A percentile compares a stretch with the other conserved stretches of the same genome.
Evolutionary conservation across 345 rosid genomes (phyloP).

Genomic region (Eucalyptus virginea): DNA sequence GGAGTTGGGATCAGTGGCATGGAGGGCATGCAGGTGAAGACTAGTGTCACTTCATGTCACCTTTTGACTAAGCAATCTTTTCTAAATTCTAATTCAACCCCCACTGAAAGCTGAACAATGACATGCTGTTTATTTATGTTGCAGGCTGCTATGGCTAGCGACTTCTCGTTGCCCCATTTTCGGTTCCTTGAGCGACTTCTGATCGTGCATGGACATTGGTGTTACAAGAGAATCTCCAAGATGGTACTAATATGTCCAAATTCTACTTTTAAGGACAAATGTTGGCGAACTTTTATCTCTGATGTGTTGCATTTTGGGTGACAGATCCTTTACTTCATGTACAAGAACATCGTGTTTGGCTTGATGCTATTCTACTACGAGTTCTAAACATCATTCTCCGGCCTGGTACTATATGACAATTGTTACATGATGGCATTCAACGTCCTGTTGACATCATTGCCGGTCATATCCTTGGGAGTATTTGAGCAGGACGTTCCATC

Average conservation of each 20-base stretch:
- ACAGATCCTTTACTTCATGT: constrained; percentile 58
- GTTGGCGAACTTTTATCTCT: neutral
- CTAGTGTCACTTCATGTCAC: neutral
- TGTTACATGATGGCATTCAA: constrained; percentile 66
- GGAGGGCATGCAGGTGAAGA: constrained; percentile 80
- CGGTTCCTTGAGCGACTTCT: constrained; percentile 48
- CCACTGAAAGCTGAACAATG: neutral
- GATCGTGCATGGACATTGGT: constrained; percentile 76
- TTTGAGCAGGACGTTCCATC: constrained; percentile 75
- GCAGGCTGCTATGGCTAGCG: constrained; percentile 85
- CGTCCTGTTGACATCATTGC: constrained; percentile 56
- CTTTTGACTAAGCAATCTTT: neutral
- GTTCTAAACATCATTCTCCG: constrained; percentile 53
- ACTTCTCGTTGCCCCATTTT: constrained; percentile 68
- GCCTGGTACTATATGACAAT: constrained; percentile 50
- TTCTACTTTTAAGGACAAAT: neutral
- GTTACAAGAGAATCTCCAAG: constrained; percentile 70
- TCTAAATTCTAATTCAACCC: neutral
- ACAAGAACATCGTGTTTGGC: constrained; percentile 78
- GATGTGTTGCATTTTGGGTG: neutral
- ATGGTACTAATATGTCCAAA: constrained; percentile 25
- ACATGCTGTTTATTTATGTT: neutral
- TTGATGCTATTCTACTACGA: constrained; percentile 70
- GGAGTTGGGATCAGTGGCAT: constrained; percentile 84
- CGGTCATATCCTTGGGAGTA: constrained; percentile 63